These are phyloP conservation scores for Coprinellus aureogranulatus DNA, from an alignment of 768 basidiomycete genomes.

Conservation along the genomic window DNA sequence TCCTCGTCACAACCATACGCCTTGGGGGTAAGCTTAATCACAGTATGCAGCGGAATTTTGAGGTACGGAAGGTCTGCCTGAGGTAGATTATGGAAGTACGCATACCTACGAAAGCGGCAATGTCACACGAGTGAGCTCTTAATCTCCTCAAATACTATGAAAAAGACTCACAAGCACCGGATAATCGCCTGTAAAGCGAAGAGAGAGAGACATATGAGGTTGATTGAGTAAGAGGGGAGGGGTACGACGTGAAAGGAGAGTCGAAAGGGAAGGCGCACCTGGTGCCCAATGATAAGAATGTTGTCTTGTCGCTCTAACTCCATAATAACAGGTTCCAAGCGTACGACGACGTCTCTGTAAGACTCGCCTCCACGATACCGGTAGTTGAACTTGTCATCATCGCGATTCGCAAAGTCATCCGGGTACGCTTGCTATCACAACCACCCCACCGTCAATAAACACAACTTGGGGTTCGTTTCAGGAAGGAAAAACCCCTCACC, in stretches of 20 bases:
- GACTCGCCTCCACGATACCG: constrained; percentile 97
- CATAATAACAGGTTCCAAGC: constrained; percentile 98
- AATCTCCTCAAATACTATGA: neutral
- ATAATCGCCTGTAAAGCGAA: constrained; percentile 57
- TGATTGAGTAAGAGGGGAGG: too few relatives aligned
- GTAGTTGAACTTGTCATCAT: constrained; percentile 99
- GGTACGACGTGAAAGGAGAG: too few relatives aligned
- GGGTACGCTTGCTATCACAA: constrained; percentile 81
- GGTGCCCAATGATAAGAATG: constrained; percentile 94
- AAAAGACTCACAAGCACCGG: constrained; percentile 63
- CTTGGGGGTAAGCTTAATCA: constrained; percentile 97
- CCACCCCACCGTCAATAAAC: neutral
- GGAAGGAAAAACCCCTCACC: constrained; percentile 39
- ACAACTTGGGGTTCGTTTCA: too few relatives aligned
- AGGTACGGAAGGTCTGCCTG: constrained; percentile 96
- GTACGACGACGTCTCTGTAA: constrained; percentile 93
- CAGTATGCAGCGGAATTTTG: constrained; percentile 94
- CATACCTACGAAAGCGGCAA: constrained; percentile 61
- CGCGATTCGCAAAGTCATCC: constrained; percentile 96
- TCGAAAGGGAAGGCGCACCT: constrained; percentile 41
- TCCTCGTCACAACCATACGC: constrained; percentile 99
- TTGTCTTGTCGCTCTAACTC: constrained; percentile 98
- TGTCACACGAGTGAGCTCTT: constrained; percentile 2
- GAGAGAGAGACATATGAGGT: constrained; percentile 2
- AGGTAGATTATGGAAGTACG: constrained; percentile 91